These are phyloP conservation scores for Bipolaris cookei DNA, from an alignment of 2,329 filamentous ascomycete genomes.

Conservation along the genomic window DNA sequence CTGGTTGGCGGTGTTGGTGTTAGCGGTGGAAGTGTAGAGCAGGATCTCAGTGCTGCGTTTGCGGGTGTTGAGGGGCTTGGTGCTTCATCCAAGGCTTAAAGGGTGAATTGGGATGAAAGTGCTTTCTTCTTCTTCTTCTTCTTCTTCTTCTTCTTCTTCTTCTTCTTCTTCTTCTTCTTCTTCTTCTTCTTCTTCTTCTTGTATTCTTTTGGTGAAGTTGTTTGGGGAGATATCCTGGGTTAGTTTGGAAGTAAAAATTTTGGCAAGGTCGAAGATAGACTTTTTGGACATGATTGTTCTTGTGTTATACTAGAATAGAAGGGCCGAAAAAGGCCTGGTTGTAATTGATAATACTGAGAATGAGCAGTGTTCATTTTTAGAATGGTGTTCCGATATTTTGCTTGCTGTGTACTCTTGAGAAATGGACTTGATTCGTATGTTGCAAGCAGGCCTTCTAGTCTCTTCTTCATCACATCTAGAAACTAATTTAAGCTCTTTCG, in stretches of 20 bases:
- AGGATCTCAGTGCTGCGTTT: slow-evolving; percentile 36
- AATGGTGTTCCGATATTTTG: slow-evolving; percentile 10
- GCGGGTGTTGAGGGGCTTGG: slow-evolving; percentile 26
- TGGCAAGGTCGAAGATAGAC: background rate
- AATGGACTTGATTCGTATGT: slow-evolving; percentile 8
- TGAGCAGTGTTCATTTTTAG: background rate
- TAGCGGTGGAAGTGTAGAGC: slow-evolving; percentile 35
- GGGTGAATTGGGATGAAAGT: background rate
- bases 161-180: too few species aligned
- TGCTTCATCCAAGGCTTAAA: slow-evolving; percentile 16
- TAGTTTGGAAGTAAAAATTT: background rate
- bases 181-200: too few species aligned
- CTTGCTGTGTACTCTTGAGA: slow-evolving; percentile 1
- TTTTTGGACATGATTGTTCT: background rate
- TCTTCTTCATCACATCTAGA: slow-evolving; percentile 11
- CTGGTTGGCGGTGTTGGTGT: slow-evolving; percentile 41
- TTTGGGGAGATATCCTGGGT: background rate
- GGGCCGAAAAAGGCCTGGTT: background rate
- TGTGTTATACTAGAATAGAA: background rate
- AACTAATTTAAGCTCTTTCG: slow-evolving; percentile 9
- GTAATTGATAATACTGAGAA: background rate
- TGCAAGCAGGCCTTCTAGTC: slow-evolving; percentile 14
- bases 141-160: too few species aligned
- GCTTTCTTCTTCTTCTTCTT: background rate
- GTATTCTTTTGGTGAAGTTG: background rate